Base-by-base conservation (phyloP, 768 basidiomycete species). In the Brasilioporus rufonigricans region DNA sequence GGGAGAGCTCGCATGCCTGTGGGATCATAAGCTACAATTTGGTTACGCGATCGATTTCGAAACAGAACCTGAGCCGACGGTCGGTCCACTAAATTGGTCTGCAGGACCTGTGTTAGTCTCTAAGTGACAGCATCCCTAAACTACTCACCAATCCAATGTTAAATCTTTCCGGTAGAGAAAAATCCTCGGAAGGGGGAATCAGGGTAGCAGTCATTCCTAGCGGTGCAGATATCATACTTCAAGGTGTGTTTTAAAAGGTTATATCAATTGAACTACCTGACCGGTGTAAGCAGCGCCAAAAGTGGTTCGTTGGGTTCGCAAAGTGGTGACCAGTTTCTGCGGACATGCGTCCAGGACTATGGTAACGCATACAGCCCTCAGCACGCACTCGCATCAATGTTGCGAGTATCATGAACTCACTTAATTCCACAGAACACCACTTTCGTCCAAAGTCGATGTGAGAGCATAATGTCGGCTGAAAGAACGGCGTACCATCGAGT, bases 391-490 rank as follows among this genome's bases (percentile, higher is more conserved):
- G 38, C 14, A 19, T 8, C 8, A 5, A 26, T n/a, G 41, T n/a
- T n/a, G n/a, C n/a, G n/a, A n/a, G n/a, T n/a, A n/a, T 7, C 44
- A 12, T 18, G 45, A 16, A 58, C 77, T 50, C 58, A 91, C 91
- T 92, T 94, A 46, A 93, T 91, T 9, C 92, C 91, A 63, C 89
- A 92, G 60, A 93, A 91, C 14, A 92, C 60, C 23, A 93, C 90
- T 93, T 26, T 48, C 18, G 29, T 26, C 6, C 41, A 47, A 24
- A 43, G 4, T 53, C 16, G 6, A 44, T 38, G 21, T 39, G 18
- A 48, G 52, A 19, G 21, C 19, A 18, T 38, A 44, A 32, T 19
- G 10, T 21, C 4, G 21, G 7, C 0, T 35, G 50, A 40, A 61
- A 33, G 23, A n/a, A 44, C 19, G 35, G 60, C 74, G 43, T 60